Base-by-base conservation (phyloP, 1,284 basidiomycete species). In the Cutaneotrichosporon sp. region DNA sequence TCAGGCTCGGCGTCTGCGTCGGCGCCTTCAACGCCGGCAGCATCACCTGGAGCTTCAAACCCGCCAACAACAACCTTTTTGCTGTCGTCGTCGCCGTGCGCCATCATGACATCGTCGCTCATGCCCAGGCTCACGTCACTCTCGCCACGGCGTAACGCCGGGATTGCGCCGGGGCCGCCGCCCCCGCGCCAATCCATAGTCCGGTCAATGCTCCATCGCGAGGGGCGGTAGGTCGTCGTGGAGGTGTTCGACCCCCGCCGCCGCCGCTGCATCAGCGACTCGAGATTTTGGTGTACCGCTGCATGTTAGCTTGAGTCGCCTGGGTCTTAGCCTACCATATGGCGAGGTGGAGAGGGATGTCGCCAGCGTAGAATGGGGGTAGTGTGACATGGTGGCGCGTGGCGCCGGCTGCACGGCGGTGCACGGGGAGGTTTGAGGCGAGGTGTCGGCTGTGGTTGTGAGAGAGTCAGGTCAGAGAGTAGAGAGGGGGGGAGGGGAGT, bases 261-360 rank as follows among this genome's bases (percentile, higher is more conserved):
- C 35, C 68, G 67, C 34, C 65, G 67, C 34, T 64, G 62, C 52
- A 75, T 75, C 26, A 76, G 62, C 26, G 55, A 64, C 52, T 74
- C 74, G 38, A 76, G 66, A 45, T 72, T 72, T 43, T 60, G 64
- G 43, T 72, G 69, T 21, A 71, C 62, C 14, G 70, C 74, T 76
- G 54, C 10, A 7, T n/a, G 45, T 53, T 10, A 49, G 55, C 37
- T 26, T n/a, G 34, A 1, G 17, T 18, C 30, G 17, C 1, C 23
- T 4, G 9, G 8, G 9, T 30, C 40, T 4, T 14, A 23, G 60
- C 70, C 54, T 46, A 73, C 71, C 68, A 59, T 61, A 72, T 1
- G 72, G 70, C 15, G 70, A 72, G 4, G 72, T 65, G 10, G 65
- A 67, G 41, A 74, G 63, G n/a, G 68, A 69, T 14, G 66, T 52